A percentile compares a stretch with the other conserved stretches of the same genome.
Evolutionary conservation across 768 basidiomycete genomes (phyloP).

Genomic region (Holtermannia corniformis): DNA sequence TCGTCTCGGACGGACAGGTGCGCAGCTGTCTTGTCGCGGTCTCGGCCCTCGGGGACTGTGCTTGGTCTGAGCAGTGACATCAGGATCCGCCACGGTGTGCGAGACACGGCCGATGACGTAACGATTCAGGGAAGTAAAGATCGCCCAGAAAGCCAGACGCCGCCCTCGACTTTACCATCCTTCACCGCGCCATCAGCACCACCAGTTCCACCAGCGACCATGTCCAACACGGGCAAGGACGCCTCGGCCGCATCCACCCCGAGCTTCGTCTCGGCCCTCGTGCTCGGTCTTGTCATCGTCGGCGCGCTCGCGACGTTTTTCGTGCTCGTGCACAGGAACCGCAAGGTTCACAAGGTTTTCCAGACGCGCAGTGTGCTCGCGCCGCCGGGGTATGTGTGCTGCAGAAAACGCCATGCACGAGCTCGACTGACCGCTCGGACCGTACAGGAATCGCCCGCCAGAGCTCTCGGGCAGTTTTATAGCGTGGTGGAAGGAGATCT

Average conservation of each 20-base stretch:
- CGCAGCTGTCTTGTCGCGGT: no score
- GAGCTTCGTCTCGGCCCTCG: constrained; percentile 34
- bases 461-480: constrained; percentile 22
- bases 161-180: no score
- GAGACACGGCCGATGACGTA: no score
- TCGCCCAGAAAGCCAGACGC: no score
- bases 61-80: no score
- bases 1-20: no score
- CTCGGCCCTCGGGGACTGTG: no score
- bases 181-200: neutral
- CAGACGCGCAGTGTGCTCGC: constrained; percentile 30
- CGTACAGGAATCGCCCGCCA: constrained; percentile 25
- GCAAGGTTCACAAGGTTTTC: constrained; percentile 26
- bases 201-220: constrained; percentile 11
- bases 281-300: constrained; percentile 24
- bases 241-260: constrained; percentile 23
- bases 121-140: no score
- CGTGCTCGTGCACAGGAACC: constrained; percentile 20
- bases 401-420: neutral
- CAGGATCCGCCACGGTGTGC: no score
- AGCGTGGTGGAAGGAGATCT: constrained; percentile 32
- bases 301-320: constrained; percentile 25
- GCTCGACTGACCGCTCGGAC: neutral
- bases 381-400: constrained; percentile 21
- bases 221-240: constrained; percentile 36